Percentiles rank a stretch among this genome's conserved stretches.
These are phyloP conservation scores for Lentinula boryana DNA, from an alignment of 768 basidiomycete genomes.

Conservation along the genomic window DNA sequence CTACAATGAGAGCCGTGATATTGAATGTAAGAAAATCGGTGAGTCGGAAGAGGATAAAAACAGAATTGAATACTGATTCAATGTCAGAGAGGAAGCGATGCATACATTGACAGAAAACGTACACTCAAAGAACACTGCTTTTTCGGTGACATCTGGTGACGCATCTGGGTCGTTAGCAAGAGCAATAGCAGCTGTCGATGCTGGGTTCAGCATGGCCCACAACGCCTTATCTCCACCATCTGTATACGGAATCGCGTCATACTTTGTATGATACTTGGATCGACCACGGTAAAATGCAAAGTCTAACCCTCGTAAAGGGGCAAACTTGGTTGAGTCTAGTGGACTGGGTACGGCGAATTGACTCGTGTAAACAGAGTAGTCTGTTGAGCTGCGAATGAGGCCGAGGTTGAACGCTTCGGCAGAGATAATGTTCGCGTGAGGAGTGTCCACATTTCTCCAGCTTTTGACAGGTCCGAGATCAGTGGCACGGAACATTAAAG, in stretches of 20 bases:
- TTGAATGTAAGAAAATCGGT: slow-evolving; percentile 47
- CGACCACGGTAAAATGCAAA: slow-evolving; percentile 74
- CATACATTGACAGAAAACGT: slow-evolving; percentile 17
- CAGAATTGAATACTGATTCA: slow-evolving; percentile 49
- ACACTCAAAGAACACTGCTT: slow-evolving; percentile 70
- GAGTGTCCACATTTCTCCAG: slow-evolving; percentile 53
- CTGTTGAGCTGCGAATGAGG: slow-evolving; percentile 63
- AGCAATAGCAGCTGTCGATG: slow-evolving; percentile 46
- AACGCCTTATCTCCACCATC: slow-evolving; percentile 49
- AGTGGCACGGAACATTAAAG: slow-evolving; percentile 70
- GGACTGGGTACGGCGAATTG: not conserved
- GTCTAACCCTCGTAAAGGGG: slow-evolving; percentile 64
- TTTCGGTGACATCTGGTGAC: slow-evolving; percentile 14
- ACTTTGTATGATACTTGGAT: slow-evolving; percentile 71
- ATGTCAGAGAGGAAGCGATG: not conserved
- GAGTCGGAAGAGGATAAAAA: slow-evolving; percentile 51
- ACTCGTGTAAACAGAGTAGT: slow-evolving; percentile 60
- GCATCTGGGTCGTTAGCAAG: slow-evolving; percentile 41
- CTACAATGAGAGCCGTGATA: slow-evolving; percentile 54
- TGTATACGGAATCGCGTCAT: slow-evolving; percentile 59
- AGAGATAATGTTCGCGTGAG: slow-evolving; percentile 67
- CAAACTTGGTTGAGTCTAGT: slow-evolving; percentile 11
- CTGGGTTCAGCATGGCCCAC: slow-evolving; percentile 77
- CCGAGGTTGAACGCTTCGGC: slow-evolving; percentile 66
- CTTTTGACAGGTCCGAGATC: slow-evolving; percentile 50